Conservation (phyloP, 2,329 filamentous ascomycete genomes). For the Claviceps pazoutovae region DNA sequence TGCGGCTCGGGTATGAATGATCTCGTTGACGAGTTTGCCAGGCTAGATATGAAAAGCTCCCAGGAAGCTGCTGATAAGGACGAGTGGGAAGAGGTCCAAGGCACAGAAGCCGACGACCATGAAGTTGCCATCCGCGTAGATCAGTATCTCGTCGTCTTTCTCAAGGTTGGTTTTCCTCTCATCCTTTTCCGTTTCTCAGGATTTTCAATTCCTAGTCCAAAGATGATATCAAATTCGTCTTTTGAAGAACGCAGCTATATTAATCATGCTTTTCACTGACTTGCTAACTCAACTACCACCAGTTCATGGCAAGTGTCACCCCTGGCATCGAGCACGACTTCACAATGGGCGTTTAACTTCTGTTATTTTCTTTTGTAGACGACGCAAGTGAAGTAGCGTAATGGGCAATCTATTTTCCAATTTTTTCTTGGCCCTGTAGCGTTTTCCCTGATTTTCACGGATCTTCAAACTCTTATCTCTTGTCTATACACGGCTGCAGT, state of each 20-base stretch:
- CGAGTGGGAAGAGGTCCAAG: slow-evolving; percentile 53
- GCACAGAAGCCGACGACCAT: slow-evolving; percentile 48
- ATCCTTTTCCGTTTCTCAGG: too few species aligned
- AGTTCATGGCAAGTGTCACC: slow-evolving; percentile 78
- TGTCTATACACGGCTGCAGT: too few species aligned
- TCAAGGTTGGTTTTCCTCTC: slow-evolving; percentile 45
- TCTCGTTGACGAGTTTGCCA: slow-evolving; percentile 66
- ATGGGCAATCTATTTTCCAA: background rate
- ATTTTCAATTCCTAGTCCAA: too few species aligned
- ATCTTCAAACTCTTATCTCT: too few species aligned
- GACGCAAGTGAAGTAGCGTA: background rate
- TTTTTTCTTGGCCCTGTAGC: too few species aligned
- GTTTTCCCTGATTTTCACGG: too few species aligned
- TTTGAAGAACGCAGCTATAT: background rate
- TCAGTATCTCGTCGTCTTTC: slow-evolving; percentile 74
- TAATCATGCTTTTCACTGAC: background rate
- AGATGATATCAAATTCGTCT: background rate
- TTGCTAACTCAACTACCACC: background rate
- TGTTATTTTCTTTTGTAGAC: too few species aligned
- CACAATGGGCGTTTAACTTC: slow-evolving; percentile 70
- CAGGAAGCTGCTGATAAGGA: slow-evolving; percentile 39
- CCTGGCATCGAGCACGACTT: slow-evolving; percentile 97
- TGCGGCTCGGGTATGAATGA: slow-evolving; percentile 60
- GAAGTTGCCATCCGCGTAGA: slow-evolving; percentile 77
- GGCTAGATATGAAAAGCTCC: slow-evolving; percentile 42